phyloP scores from a whole-genome alignment of 2,329 filamentous ascomycete species.

The Pseudocercospora vitis region DNA sequence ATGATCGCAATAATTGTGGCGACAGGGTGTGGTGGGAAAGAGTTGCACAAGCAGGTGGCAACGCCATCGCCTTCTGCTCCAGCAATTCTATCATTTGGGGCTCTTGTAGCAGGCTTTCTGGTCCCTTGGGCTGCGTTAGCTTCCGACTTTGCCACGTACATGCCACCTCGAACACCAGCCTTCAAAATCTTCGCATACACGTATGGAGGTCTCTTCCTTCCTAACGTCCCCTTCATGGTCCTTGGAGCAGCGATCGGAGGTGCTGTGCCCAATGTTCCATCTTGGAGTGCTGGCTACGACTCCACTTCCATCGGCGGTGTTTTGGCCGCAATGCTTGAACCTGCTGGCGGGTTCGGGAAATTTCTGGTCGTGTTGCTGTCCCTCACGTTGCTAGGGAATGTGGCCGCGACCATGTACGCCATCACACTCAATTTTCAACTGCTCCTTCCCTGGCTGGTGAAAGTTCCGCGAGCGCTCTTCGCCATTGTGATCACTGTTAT shows the following conservation, averaged over 20 bases:
- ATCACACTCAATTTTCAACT: conserved; percentile 45
- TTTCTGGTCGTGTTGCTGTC: conserved; percentile 47
- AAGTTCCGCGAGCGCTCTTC: conserved; percentile 46
- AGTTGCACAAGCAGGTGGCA: conserved; percentile 48
- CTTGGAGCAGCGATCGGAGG: conserved; percentile 47
- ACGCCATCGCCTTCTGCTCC: conserved; percentile 42
- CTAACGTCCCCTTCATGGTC: conserved; percentile 40
- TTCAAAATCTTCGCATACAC: conserved; percentile 43
- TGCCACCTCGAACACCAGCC: conserved; percentile 39
- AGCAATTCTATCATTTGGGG: conserved; percentile 50
- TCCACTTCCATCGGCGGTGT: conserved; percentile 41
- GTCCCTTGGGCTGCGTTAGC: conserved; percentile 55
- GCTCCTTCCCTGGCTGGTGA: conserved; percentile 37
- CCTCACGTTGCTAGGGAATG: conserved; percentile 46
- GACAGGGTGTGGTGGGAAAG: conserved; percentile 42
- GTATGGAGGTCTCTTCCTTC: conserved; percentile 38
- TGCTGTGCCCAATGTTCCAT: conserved; percentile 32
- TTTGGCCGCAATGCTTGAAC: conserved; percentile 42
- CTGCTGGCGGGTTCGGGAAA: conserved; percentile 45
- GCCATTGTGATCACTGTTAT: conserved; percentile 44
- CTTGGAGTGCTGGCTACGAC: conserved; percentile 41
- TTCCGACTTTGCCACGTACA: conserved; percentile 48
- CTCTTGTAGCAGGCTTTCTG: conserved; percentile 60
- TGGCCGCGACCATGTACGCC: conserved; percentile 48
- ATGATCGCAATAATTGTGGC: conserved; percentile 44